Conservation (phyloP, 2,329 filamentous ascomycete species). For the Colletotrichum eremochloae region DNA sequence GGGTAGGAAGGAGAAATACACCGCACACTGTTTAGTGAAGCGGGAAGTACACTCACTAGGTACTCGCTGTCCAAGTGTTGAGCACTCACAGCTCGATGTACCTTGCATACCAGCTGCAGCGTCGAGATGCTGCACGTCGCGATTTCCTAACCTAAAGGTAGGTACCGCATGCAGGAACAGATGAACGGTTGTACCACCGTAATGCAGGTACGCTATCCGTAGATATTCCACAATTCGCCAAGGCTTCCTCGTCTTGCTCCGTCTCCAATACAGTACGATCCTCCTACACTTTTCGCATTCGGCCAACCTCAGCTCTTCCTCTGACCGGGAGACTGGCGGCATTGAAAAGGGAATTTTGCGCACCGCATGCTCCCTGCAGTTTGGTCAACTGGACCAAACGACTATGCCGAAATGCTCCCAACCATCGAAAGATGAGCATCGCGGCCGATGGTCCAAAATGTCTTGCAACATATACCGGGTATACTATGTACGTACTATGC, state of each 20-base stretch:
- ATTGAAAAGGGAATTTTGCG: background rate
- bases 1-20: background rate
- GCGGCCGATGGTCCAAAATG: constrained; percentile 18
- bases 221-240: constrained; percentile 21
- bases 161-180: constrained; percentile 41
- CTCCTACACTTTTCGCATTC: background rate
- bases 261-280: constrained; percentile 8
- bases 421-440: constrained; percentile 17
- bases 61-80: background rate
- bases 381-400: constrained; percentile 3
- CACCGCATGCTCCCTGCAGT: background rate
- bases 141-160: background rate
- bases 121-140: constrained; percentile 14
- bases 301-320: background rate
- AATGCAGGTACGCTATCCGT: constrained; percentile 41
- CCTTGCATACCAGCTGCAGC: constrained; percentile 38
- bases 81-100: constrained; percentile 15
- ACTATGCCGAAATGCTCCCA: constrained; percentile 17
- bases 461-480: constrained; percentile 17
- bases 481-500: background rate
- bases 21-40: background rate
- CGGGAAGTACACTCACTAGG: constrained; percentile 15
- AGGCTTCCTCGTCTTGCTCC: constrained; percentile 1
- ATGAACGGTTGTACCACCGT: constrained; percentile 30
- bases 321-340: background rate